These are phyloP conservation scores for Borovskyia barvae DNA, from an alignment of 208 protist species.

Conservation along the genomic window DNA sequence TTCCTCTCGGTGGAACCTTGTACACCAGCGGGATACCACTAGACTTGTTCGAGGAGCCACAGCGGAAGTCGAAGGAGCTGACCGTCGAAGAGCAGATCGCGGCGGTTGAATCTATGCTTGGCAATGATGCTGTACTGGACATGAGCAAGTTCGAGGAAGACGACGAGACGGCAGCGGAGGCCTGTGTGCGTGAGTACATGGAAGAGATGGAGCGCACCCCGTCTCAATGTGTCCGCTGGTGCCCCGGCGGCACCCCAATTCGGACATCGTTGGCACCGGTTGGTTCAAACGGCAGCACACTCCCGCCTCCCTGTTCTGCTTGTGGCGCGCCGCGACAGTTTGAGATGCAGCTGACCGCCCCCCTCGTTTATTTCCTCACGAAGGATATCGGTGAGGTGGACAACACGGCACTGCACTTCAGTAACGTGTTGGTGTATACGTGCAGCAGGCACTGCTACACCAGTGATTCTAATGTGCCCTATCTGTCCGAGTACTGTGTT, in stretches of 20 bases:
- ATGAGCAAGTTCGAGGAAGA: slow-evolving; percentile 68
- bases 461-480: slow-evolving; percentile 25
- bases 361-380: slow-evolving; percentile 79
- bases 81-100: slow-evolving; percentile 54
- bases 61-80: slow-evolving; percentile 20
- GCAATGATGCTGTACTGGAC: slow-evolving; percentile 52
- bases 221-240: slow-evolving; percentile 88
- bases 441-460: slow-evolving; percentile 71
- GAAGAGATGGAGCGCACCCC: slow-evolving; percentile 59
- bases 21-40: slow-evolving; percentile 62
- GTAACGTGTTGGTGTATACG: slow-evolving; percentile 79
- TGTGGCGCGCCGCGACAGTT: slow-evolving; percentile 62
- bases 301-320: slow-evolving; percentile 44
- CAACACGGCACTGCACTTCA: slow-evolving; percentile 73
- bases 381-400: slow-evolving; percentile 50
- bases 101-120: slow-evolving; percentile 48
- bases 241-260: slow-evolving; percentile 59
- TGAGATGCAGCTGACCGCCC: slow-evolving; percentile 84
- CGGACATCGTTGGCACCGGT: slow-evolving; percentile 36
- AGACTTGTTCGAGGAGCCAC: slow-evolving; percentile 68
- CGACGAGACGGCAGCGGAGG: slow-evolving; percentile 64
- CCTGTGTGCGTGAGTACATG: slow-evolving; percentile 74
- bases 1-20: slow-evolving; percentile 31
- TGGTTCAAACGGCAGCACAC: slow-evolving; percentile 4
- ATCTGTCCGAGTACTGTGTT: slow-evolving; percentile 62